Conservation (phyloP, 2,329 filamentous ascomycete species). For the Didymella pomorum region DNA sequence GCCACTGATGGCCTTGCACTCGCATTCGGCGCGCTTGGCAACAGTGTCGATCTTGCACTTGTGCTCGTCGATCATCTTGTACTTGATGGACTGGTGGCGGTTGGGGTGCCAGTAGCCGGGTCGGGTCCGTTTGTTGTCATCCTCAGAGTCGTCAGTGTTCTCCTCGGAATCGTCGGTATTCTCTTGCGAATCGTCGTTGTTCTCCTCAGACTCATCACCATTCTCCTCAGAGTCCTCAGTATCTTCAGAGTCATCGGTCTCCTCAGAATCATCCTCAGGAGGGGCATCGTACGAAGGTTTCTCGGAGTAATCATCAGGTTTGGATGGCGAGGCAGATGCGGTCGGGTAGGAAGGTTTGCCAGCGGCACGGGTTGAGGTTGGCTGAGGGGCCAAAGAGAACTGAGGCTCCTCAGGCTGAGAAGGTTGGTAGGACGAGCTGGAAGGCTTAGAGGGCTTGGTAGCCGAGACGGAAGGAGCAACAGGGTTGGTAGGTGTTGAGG, state of each 20-base stretch:
- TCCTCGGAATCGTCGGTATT: not conserved
- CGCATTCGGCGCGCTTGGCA: slow-evolving; percentile 30
- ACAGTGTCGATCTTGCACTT: slow-evolving; percentile 39
- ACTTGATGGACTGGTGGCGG: slow-evolving; percentile 20
- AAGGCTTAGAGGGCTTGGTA: slow-evolving; percentile 24
- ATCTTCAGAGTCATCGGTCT: slow-evolving; percentile 15
- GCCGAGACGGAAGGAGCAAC: slow-evolving; percentile 24
- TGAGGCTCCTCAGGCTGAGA: slow-evolving; percentile 10
- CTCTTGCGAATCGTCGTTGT: not conserved
- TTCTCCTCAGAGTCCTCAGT: slow-evolving; percentile 11
- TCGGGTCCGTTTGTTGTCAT: slow-evolving; percentile 8
- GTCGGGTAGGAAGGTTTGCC: slow-evolving; percentile 11
- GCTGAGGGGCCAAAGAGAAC: slow-evolving; percentile 11
- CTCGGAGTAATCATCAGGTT: slow-evolving; percentile 12
- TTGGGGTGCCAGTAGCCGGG: slow-evolving; percentile 12
- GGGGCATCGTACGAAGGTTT: slow-evolving; percentile 13
- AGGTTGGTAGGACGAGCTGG: slow-evolving; percentile 24
- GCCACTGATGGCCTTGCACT: slow-evolving; percentile 31
- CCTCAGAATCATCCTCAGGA: slow-evolving; percentile 15
- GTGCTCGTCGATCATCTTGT: slow-evolving; percentile 42
- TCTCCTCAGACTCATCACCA: not conserved
- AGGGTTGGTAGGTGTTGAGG: slow-evolving; percentile 23
- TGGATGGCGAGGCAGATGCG: slow-evolving; percentile 10
- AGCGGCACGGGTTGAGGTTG: slow-evolving; percentile 13
- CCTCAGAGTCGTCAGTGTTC: slow-evolving; percentile 1